Percentiles rank a stretch among this genome's conserved stretches.
phyloP scores from a whole-genome alignment of 2,329 filamentous ascomycete species.

The Trichoderma koningii region DNA sequence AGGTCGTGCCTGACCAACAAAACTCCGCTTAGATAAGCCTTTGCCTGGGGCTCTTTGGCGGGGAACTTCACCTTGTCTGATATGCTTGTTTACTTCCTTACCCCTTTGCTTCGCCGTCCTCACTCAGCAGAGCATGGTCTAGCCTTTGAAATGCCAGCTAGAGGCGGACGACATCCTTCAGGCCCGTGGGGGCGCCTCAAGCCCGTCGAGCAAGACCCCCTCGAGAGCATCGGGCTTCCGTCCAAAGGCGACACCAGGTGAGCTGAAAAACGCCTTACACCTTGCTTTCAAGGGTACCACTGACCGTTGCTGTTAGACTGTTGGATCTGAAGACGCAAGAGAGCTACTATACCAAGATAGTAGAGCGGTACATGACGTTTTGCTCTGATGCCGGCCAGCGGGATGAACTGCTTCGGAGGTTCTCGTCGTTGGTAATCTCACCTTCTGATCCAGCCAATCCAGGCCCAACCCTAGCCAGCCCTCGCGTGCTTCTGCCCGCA shows the following conservation, averaged over 20 bases:
- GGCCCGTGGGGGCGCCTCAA: slow-evolving; percentile 71
- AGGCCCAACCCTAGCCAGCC: not conserved
- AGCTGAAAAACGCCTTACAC: slow-evolving; percentile 7
- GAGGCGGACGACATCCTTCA: slow-evolving; percentile 44
- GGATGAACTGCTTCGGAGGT: slow-evolving; percentile 73
- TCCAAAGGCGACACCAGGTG: slow-evolving; percentile 91
- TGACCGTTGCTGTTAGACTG: slow-evolving; percentile 51
- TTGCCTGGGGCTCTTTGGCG: not conserved
- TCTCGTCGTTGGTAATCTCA: slow-evolving; percentile 60
- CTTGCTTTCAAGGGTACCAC: not conserved
- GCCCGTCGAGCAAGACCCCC: slow-evolving; percentile 71
- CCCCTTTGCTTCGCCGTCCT: not conserved
- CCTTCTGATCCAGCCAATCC: not conserved
- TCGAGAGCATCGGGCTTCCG: slow-evolving; percentile 80
- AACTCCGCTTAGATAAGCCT: slow-evolving; percentile 16
- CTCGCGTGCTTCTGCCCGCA: not conserved
- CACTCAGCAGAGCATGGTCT: not conserved
- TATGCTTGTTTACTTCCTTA: not conserved
- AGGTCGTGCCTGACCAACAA: not conserved
- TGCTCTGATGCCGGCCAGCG: slow-evolving; percentile 73
- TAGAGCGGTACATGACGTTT: slow-evolving; percentile 86
- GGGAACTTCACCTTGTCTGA: not conserved
- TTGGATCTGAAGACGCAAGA: slow-evolving; percentile 79
- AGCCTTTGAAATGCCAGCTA: slow-evolving; percentile 36
- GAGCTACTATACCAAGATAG: slow-evolving; percentile 81